phyloP scores from a whole-genome alignment of 2,329 filamentous ascomycete species.

The Myriosclerotinia duriaeana region DNA sequence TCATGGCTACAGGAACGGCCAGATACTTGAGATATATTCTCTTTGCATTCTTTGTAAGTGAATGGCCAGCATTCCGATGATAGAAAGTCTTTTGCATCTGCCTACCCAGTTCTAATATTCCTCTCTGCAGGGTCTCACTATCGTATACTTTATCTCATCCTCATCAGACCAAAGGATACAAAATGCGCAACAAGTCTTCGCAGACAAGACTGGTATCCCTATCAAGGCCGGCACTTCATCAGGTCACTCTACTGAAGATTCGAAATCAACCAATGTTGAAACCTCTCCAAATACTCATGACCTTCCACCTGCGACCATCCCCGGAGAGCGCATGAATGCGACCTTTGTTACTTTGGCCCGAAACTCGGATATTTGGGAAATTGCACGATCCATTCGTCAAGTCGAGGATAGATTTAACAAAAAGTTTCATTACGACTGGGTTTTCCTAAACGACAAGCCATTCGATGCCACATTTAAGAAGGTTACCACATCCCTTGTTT shows the following conservation, averaged over 20 bases:
- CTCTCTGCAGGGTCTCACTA: constrained; percentile 55
- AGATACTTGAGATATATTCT: constrained; percentile 77
- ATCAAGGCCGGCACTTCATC: constrained; percentile 32
- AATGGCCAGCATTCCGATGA: background rate
- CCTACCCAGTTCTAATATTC: background rate
- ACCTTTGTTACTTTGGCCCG: constrained; percentile 95
- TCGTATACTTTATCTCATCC: constrained; percentile 80
- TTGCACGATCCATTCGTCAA: constrained; percentile 90
- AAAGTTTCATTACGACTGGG: constrained; percentile 97
- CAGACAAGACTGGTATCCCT: constrained; percentile 31
- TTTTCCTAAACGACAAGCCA: constrained; percentile 94
- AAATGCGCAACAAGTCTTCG: constrained; percentile 36
- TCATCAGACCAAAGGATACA: constrained; percentile 50
- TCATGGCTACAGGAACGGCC: constrained; percentile 44
- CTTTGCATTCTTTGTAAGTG: constrained; percentile 78
- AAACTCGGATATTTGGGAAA: constrained; percentile 94
- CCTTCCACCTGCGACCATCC: constrained; percentile 49
- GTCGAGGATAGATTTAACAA: constrained; percentile 98
- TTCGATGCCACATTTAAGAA: constrained; percentile 94
- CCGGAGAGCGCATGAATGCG: constrained; percentile 83
- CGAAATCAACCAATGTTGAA: constrained; percentile 26
- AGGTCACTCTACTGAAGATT: constrained; percentile 30
- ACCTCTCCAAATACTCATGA: constrained; percentile 37
- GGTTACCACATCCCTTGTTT: constrained; percentile 84
- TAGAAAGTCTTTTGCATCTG: constrained; percentile 6